Evolutionary conservation across 768 basidiomycete species (phyloP), one percentile per base, ranked within the genome.

Genomic region (Serpula lacrymans): DNA sequence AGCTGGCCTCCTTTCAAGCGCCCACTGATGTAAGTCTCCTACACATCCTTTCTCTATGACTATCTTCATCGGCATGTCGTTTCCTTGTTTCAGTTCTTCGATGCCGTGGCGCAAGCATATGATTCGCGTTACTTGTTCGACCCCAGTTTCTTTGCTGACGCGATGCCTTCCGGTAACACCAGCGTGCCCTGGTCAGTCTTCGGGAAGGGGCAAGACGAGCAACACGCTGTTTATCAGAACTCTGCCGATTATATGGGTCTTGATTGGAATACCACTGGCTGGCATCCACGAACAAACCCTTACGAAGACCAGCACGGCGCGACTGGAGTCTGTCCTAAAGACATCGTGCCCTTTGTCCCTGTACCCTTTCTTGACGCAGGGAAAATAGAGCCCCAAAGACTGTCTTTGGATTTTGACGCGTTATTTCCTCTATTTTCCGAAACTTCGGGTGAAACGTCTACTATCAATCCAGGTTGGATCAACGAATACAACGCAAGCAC

Each of bases 61-160:
- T n/a, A n/a, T n/a, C n/a, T n/a, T n/a, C 16, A 17, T 13, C 25
- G 16, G 5, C 44, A 40, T 33, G 17, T n/a, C 33, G 16, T 13
- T 3, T 40, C 16, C 24, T 39, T 9, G 38, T 28, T 39, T 6
- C 22, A 62, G 60, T 52, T 64, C 23, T 62, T 64, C 35, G 51
- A 60, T 7, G 43, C 62, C 12, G 36, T 64, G 11, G 62, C 59
- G 25, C 43, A 37, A 30, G 48, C 54, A 3, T 50, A 59, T 20
- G 62, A 63, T 49, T 30, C 45, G 24, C 52, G 31, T 23, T 55
- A 48, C 39, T 31, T 42, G 14, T 29, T 48, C 18, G 21, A 40
- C 2, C 35, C 34, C 5, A 40, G 41, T 36, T 33, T 39, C 41
- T 28, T 14, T 18, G n/a, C 14, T 33, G 31, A 14, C 31, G n/a